Evolutionary conservation across 208 protist genomes (phyloP).

Genomic region (Acanthamoeba lenticulata): DNA sequence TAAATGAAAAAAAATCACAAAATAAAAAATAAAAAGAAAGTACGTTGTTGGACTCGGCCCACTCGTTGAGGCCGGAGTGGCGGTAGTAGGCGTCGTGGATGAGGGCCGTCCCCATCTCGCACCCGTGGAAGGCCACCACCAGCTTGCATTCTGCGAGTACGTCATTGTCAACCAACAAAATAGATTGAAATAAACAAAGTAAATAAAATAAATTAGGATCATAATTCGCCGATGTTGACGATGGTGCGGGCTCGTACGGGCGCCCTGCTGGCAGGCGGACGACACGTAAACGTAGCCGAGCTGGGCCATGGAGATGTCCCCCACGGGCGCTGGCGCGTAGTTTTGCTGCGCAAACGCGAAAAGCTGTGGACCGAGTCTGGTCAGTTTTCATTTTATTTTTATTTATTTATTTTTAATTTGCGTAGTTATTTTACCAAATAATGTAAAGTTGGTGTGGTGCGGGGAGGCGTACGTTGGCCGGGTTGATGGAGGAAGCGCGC

Average conservation of each 20-base stretch:
- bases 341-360: neutral
- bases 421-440: neutral
- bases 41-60: constrained; percentile 77
- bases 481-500: neutral
- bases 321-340: neutral
- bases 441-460: neutral
- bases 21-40: neutral
- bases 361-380: neutral
- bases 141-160: constrained; percentile 54
- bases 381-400: neutral
- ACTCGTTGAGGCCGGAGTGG: constrained; percentile 69
- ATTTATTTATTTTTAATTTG: neutral
- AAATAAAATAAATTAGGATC: neutral
- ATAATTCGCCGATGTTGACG: no score
- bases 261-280: neutral
- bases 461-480: neutral
- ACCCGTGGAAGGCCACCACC: constrained; percentile 67
- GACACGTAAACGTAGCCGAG: constrained; percentile 34
- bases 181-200: neutral
- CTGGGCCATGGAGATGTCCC: neutral
- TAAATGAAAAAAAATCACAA: neutral
- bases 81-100: constrained; percentile 60
- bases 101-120: neutral
- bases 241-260: neutral
- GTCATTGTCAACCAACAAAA: neutral